These are phyloP conservation scores for Amphirosellinia nigrospora DNA, from an alignment of 495 filamentous ascomycete genomes.

Conservation along the genomic window DNA sequence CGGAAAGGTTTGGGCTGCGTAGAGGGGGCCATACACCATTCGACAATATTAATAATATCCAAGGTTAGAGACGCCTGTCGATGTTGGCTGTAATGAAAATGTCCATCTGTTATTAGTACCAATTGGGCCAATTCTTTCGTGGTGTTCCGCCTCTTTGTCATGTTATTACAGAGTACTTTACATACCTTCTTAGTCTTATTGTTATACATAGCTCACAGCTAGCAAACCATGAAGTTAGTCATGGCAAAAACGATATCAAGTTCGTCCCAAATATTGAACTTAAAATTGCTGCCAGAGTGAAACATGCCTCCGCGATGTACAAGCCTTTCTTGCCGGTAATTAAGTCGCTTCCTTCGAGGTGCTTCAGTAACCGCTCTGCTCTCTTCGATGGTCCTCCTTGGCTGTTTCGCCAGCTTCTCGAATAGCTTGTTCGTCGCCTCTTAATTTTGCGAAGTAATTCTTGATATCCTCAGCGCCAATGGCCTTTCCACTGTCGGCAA, in stretches of 20 bases:
- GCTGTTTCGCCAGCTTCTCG: slow-evolving; percentile 54
- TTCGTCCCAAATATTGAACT: neutral
- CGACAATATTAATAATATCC: neutral
- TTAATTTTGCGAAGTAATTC: slow-evolving; percentile 88
- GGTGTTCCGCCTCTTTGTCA: neutral
- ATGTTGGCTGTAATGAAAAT: neutral
- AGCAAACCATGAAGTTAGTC: neutral
- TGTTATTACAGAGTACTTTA: slow-evolving; percentile 3
- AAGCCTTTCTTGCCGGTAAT: neutral
- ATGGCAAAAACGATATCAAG: neutral
- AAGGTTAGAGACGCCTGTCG: neutral
- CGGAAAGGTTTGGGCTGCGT: slow-evolving; percentile 47
- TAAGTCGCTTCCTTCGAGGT: neutral
- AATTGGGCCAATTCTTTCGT: neutral
- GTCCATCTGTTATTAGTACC: neutral
- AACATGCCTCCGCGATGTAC: neutral
- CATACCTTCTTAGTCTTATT: slow-evolving; percentile 9
- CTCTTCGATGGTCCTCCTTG: slow-evolving; percentile 55
- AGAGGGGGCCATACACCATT: neutral
- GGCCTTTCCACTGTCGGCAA: slow-evolving; percentile 84
- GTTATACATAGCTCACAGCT: slow-evolving; percentile 20
- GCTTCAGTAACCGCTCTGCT: slow-evolving; percentile 65
- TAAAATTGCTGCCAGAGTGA: neutral
- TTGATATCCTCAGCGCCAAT: slow-evolving; percentile 96
- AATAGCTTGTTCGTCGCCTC: slow-evolving; percentile 76